Evolutionary conservation across 768 basidiomycete genomes (phyloP), one percentile per base, ranked within the genome.

Genomic region (Pseudohyphozyma bogoriensis): DNA sequence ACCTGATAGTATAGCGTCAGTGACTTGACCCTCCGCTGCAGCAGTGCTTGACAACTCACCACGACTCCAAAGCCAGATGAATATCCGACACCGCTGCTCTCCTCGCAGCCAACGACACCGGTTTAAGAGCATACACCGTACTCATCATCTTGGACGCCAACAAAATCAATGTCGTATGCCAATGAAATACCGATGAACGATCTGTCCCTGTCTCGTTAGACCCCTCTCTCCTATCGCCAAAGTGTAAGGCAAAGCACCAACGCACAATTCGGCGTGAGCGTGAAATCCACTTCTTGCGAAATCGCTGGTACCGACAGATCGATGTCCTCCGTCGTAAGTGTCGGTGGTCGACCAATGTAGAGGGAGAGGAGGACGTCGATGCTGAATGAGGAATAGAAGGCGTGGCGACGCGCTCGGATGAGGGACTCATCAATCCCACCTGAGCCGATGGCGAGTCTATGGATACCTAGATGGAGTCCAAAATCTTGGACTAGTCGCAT

Each of bases 51-150:
- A n/a, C n/a, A n/a, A n/a, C n/a, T n/a, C n/a, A n/a, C n/a, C n/a
- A 66, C 24, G 39, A 51, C 40, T 66, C 65, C 16, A 66, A 37
- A 16, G 50, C 35, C 2, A 66, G 42, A 16, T 66, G 61, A 31
- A 66, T 32, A 16, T 63, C 65, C 7, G 65, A 59, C 6, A 66
- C 62, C 4, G 31, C 40, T 5, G 58, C 59, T 33, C 58, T 55
- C 5, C 65, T 22, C n/a, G 44, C 32, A 7, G 35, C 20, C 6
- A 63, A 36, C 13, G 33, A 51, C 36, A 60, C 51, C 18, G 61
- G 55, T 26, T 51, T 55, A 22, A 58, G 59, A 33, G 56, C 31
- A 40, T 66, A 66, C 1, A 66, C 57, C 2, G 45, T 42, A 13
- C 47, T 35, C 50, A 66, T 45, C 28, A 66, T 56, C 31, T 52